Conservation (phyloP, 1,284 basidiomycete species). For the Pascua sp. region DNA sequence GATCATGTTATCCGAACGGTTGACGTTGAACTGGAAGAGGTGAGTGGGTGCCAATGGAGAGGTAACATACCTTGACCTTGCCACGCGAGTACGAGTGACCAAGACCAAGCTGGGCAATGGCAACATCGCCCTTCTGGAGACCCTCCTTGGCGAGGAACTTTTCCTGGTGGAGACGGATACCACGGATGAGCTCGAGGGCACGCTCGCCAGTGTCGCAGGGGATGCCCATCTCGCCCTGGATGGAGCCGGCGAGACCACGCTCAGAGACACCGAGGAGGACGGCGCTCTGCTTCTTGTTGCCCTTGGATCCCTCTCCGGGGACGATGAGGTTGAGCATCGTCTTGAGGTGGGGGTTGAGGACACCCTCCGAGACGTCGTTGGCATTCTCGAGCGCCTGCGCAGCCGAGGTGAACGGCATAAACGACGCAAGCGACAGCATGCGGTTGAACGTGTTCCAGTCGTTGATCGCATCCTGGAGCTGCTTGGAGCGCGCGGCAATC, state of each 20-base stretch:
- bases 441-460: constrained; percentile 89
- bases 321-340: constrained; percentile 86
- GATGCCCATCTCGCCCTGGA: constrained; percentile 73
- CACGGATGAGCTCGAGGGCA: constrained; percentile 84
- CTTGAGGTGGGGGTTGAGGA: constrained; percentile 82
- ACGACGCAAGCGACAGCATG: constrained; percentile 89
- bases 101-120: constrained; percentile 90
- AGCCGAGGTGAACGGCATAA: constrained; percentile 91
- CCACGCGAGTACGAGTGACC: constrained; percentile 97
- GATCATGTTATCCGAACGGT: constrained; percentile 99
- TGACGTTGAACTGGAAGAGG: constrained; percentile 81
- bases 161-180: constrained; percentile 85
- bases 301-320: constrained; percentile 54
- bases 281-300: constrained; percentile 66
- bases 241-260: constrained; percentile 69
- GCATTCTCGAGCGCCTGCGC: constrained; percentile 95
- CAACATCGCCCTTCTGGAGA: constrained; percentile 82
- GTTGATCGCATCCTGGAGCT: constrained; percentile 78
- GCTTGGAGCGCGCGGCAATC: constrained; percentile 76
- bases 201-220: constrained; percentile 85
- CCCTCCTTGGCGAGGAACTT: constrained; percentile 66
- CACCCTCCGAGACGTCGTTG: constrained; percentile 95
- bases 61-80: constrained; percentile 74
- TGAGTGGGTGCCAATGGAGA: constrained; percentile 6
- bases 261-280: constrained; percentile 84